Evolutionary conservation across 192 early-diverging fungal species (phyloP).

Genomic region (Neocallimastix lanati): DNA sequence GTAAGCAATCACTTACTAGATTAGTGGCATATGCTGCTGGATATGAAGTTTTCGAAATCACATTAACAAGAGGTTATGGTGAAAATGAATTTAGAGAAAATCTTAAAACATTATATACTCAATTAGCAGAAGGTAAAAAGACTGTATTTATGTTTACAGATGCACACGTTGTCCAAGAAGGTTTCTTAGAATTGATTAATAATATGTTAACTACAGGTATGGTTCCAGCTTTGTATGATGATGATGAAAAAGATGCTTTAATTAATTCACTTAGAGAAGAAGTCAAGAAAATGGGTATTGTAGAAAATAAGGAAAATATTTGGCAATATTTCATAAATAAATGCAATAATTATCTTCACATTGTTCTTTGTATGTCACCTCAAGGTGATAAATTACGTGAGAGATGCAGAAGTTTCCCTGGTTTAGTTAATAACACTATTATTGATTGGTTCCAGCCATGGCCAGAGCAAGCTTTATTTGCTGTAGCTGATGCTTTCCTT

Average conservation of each 20-base stretch:
- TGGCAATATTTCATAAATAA: slow-evolving; percentile 44
- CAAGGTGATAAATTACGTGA: slow-evolving; percentile 41
- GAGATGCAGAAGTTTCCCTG: slow-evolving; percentile 35
- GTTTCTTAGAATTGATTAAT: slow-evolving; percentile 41
- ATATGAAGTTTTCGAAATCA: slow-evolving; percentile 33
- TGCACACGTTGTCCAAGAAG: slow-evolving; percentile 41
- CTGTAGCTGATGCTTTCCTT: slow-evolving; percentile 36
- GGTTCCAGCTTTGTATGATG: slow-evolving; percentile 38
- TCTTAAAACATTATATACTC: slow-evolving; percentile 24
- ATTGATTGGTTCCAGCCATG: slow-evolving; percentile 46
- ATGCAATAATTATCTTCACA: slow-evolving; percentile 33
- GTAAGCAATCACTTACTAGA: slow-evolving; percentile 34
- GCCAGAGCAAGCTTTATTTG: slow-evolving; percentile 40
- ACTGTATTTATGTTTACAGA: slow-evolving; percentile 43
- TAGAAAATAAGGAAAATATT: slow-evolving; percentile 27
- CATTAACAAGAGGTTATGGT: slow-evolving; percentile 32
- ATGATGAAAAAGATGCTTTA: slow-evolving; percentile 36
- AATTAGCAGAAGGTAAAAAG: slow-evolving; percentile 24
- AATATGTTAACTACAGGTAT: slow-evolving; percentile 43
- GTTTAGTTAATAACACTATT: slow-evolving; percentile 43
- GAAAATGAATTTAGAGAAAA: slow-evolving; percentile 34
- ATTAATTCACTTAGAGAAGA: slow-evolving; percentile 26
- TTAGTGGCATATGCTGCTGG: slow-evolving; percentile 35
- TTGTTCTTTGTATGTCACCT: slow-evolving; percentile 41
- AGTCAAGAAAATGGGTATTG: slow-evolving; percentile 22